Evolutionary conservation across 2,329 filamentous ascomycete genomes (phyloP).

Genomic region (Dactylella cylindrospora): DNA sequence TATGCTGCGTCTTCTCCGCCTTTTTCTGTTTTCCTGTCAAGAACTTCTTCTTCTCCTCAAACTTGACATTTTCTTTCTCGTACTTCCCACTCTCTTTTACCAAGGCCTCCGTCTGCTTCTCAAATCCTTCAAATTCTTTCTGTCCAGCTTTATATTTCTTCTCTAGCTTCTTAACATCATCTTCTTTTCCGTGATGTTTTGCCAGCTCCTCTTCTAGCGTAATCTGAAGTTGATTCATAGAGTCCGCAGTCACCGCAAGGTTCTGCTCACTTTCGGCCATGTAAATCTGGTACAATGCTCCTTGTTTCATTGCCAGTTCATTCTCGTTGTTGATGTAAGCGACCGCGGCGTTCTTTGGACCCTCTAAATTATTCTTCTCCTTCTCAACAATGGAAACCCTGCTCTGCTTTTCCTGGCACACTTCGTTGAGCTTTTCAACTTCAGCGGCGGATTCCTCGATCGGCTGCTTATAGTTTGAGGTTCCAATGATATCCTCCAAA

Average conservation of each 20-base stretch:
- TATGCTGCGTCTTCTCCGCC: conserved; percentile 80
- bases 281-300: conserved; percentile 88
- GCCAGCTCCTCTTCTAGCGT: conserved; percentile 84
- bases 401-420: conserved; percentile 90
- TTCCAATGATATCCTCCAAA: conserved; percentile 96
- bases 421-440: conserved; percentile 88
- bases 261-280: conserved; percentile 87
- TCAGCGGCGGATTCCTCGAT: conserved; percentile 92
- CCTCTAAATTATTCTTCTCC: conserved; percentile 86
- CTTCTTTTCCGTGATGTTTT: conserved; percentile 86
- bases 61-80: conserved; percentile 95
- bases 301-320: conserved; percentile 84
- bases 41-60: conserved; percentile 97
- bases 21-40: conserved; percentile 88
- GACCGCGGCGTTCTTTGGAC: conserved; percentile 93
- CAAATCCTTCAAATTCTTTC: conserved; percentile 75
- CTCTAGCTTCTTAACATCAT: conserved; percentile 84
- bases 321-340: conserved; percentile 91
- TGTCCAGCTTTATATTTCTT: conserved; percentile 78
- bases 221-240: conserved; percentile 84
- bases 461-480: conserved; percentile 94
- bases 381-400: conserved; percentile 98
- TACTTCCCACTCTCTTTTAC: conserved; percentile 87
- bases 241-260: conserved; percentile 81
- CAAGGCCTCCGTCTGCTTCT: conserved; percentile 76